Percentiles rank a stretch among this genome's conserved stretches.
Conservation (phyloP, 257 asterid genomes). For the Solanum rostratum region DNA sequence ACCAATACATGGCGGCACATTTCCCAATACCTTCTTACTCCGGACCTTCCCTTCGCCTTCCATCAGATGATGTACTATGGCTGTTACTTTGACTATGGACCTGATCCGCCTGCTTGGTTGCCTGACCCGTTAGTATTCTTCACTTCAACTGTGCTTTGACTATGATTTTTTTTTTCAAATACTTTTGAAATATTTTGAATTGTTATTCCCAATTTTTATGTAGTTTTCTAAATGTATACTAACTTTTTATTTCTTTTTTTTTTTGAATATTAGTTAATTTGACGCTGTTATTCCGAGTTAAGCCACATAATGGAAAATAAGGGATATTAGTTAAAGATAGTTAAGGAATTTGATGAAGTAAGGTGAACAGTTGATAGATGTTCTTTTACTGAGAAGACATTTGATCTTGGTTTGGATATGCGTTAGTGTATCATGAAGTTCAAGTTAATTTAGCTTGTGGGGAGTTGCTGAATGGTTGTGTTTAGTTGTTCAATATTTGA, state of each 20-base stretch:
- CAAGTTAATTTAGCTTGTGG: background rate
- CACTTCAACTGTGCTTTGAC: background rate
- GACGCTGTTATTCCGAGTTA: background rate
- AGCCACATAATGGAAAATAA: background rate
- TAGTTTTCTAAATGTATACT: background rate
- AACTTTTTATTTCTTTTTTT: background rate
- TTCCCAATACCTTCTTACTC: conserved; percentile 52
- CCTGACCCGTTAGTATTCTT: conserved; percentile 50
- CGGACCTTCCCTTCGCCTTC: conserved; percentile 62
- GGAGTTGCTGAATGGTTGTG: background rate
- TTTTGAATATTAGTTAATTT: background rate
- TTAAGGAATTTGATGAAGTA: background rate
- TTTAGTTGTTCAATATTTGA: background rate
- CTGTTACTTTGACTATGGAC: conserved; percentile 68
- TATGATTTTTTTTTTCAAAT: background rate
- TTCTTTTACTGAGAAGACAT: background rate
- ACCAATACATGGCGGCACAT: conserved; percentile 57
- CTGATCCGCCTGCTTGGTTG: conserved; percentile 86
- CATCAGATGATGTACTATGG: conserved; percentile 94
- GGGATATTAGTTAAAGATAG: background rate
- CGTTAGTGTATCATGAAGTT: background rate
- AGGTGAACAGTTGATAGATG: background rate
- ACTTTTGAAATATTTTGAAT: background rate
- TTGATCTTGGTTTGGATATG: background rate
- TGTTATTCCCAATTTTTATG: background rate